Evolutionary conservation across 176 grass and related monocot genomes (phyloP).

Genomic region (Rhynchospora tenuis): DNA sequence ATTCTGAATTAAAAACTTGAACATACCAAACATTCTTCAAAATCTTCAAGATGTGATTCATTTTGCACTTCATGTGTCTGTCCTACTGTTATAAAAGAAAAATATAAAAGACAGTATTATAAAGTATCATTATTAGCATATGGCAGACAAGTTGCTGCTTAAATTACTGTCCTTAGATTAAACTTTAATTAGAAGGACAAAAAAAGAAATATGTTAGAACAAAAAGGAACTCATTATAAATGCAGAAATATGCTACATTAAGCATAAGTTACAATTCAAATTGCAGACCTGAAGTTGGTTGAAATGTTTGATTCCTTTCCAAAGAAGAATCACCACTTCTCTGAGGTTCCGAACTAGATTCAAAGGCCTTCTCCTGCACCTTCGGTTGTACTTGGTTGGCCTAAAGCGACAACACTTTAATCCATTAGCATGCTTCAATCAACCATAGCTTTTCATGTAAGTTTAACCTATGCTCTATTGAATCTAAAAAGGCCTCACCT

Average conservation of each 20-base stretch:
- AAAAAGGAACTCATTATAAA: not conserved
- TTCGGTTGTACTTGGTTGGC: constrained; percentile 35
- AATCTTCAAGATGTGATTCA: constrained; percentile 58
- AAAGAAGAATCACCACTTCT: constrained; percentile 28
- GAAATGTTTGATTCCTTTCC: constrained; percentile 32
- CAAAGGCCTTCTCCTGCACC: constrained; percentile 19
- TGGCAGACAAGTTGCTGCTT: not conserved
- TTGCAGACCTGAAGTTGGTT: constrained; percentile 2
- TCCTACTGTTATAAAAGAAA: not conserved
- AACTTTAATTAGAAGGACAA: not conserved
- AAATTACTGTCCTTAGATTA: not conserved
- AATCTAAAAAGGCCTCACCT: not conserved
- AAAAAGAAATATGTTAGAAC: not conserved
- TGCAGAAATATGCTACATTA: not conserved
- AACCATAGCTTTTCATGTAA: not conserved
- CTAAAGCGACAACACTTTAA: constrained; percentile 36
- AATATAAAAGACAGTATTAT: constrained; percentile 18
- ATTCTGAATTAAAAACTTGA: not conserved
- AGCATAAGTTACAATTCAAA: not conserved
- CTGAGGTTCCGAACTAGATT: constrained; percentile 26
- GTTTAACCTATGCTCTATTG: not conserved
- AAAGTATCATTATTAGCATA: not conserved
- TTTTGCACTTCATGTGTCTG: not conserved
- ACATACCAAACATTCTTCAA: constrained; percentile 79
- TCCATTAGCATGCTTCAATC: not conserved